Base-by-base conservation (phyloP, 2,329 filamentous ascomycete species). In the Alternaria atra region DNA sequence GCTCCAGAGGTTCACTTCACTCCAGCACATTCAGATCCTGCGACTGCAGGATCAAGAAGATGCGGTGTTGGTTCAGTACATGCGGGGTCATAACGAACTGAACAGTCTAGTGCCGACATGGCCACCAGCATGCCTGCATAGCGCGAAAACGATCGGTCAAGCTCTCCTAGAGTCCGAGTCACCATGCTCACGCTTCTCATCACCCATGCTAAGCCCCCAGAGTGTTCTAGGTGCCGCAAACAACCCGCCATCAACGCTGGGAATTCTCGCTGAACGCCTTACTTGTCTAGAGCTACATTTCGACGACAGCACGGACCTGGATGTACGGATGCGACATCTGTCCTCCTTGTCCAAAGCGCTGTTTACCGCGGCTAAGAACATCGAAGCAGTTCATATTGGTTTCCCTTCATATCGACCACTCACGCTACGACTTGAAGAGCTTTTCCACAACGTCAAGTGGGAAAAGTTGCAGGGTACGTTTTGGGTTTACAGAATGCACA, bases 11-110 rank as follows among this genome's bases (percentile, higher is more conserved):
- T 90, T 91, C 69, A 84, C 82, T 2, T 83, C 83, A 29, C 81
- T 91, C 10, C 86, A 89, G 68, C 85, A 90, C 70, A 83, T 91
- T 52, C 87, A 90, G 62, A 83, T 91, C 13, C 82, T 91, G 27
- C 84, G 86, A 6, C 78, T 90, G 12, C 85, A 87, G 64, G 87
- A 90, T 61, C 80, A 84, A 60, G 82, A 86, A 60, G 88, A 90
- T 68, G 82, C 83, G 47, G 77, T 81, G 23, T 80, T 89, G 13
- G 78, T 86, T 46, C 79, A 81, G 15, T 85, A 84, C 64, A 80
- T 89, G 44, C 80, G 81, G 47, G 77, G 82, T 48, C 80, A 83
- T 58, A 80, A 82, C 44, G 76, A 81, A 55, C 69, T 82, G 25
- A 80, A 79, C 57, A 77, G 81, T 20, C 77, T 84, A 15, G 79